Percentiles rank a stretch among this genome's conserved stretches.
phyloP scores from a whole-genome alignment of 2,329 filamentous ascomycete species.

The Xylaria sp. region DNA sequence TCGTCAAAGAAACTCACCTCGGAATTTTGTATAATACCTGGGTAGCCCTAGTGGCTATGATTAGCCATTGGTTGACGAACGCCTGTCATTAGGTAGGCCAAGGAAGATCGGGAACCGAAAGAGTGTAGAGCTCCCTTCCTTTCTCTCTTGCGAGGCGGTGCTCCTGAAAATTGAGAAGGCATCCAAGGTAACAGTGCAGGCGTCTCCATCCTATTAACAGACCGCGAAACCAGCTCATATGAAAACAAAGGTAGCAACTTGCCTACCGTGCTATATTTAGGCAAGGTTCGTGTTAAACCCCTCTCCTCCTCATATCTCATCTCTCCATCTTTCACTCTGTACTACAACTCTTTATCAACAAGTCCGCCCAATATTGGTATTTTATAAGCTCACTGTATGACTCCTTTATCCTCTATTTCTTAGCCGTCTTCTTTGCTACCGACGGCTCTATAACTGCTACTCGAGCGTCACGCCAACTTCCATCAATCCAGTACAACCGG shows the following conservation, averaged over 20 bases:
- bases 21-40: not conserved
- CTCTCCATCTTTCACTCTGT: not conserved
- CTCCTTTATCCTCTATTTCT: slow-evolving; percentile 8
- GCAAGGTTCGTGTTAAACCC: not conserved
- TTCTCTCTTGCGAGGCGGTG: slow-evolving; percentile 2
- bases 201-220: not conserved
- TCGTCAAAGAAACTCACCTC: not conserved
- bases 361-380: not conserved
- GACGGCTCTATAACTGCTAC: not conserved
- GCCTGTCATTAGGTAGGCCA: not conserved
- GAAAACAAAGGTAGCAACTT: not conserved
- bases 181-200: not conserved
- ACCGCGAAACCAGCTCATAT: not conserved
- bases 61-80: not conserved
- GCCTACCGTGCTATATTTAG: not conserved
- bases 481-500: not conserved
- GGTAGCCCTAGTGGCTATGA: not conserved
- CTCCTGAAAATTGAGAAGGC: slow-evolving; percentile 2
- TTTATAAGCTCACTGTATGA: not conserved
- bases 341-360: not conserved
- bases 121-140: not conserved
- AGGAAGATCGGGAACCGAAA: not conserved
- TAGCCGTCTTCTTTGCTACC: not conserved
- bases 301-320: not conserved
- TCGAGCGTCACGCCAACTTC: not conserved